Percentiles rank a stretch among this genome's conserved stretches.
These are phyloP conservation scores for Peniophora sp. DNA, from an alignment of 1,284 basidiomycete genomes.

Conservation along the genomic window DNA sequence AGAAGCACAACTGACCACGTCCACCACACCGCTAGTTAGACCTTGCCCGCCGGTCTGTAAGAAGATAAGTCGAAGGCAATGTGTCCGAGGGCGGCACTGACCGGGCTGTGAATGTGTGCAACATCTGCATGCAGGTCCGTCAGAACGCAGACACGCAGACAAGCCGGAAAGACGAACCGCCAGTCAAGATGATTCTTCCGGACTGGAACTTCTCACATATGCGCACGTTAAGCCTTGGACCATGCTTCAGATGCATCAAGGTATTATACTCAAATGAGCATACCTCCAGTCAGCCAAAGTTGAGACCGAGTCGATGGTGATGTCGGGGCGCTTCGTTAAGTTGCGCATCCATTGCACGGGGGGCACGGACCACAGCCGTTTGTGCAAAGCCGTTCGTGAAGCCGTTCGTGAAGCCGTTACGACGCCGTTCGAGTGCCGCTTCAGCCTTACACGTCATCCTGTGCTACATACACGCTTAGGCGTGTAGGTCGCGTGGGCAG, in stretches of 20 bases:
- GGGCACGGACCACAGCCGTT: too few relatives aligned
- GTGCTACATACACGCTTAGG: too few relatives aligned
- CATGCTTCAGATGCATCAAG: not conserved
- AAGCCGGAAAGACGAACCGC: too few relatives aligned
- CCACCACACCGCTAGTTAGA: conserved; percentile 7
- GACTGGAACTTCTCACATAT: conserved; percentile 26
- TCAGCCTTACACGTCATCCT: too few relatives aligned
- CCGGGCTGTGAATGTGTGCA: conserved; percentile 11
- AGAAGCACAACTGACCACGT: conserved; percentile 3
- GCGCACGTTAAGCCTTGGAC: conserved; percentile 19
- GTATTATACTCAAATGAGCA: not conserved
- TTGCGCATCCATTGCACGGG: too few relatives aligned
- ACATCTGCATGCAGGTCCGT: conserved; percentile 4
- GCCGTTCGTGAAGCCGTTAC: too few relatives aligned
- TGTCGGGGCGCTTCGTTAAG: not conserved
- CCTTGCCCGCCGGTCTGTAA: conserved; percentile 6
- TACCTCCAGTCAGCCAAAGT: not conserved
- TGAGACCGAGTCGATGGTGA: not conserved
- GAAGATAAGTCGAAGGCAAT: too few relatives aligned
- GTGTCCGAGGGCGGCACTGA: too few relatives aligned
- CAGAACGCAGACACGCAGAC: not conserved
- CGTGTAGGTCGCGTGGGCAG: too few relatives aligned
- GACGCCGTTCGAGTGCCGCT: too few relatives aligned
- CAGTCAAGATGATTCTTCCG: conserved; percentile 25
- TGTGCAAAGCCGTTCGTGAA: too few relatives aligned